Evolutionary conservation across 2,329 filamentous ascomycete species (phyloP).

Genomic region (Chrysosphaeria jannelii): DNA sequence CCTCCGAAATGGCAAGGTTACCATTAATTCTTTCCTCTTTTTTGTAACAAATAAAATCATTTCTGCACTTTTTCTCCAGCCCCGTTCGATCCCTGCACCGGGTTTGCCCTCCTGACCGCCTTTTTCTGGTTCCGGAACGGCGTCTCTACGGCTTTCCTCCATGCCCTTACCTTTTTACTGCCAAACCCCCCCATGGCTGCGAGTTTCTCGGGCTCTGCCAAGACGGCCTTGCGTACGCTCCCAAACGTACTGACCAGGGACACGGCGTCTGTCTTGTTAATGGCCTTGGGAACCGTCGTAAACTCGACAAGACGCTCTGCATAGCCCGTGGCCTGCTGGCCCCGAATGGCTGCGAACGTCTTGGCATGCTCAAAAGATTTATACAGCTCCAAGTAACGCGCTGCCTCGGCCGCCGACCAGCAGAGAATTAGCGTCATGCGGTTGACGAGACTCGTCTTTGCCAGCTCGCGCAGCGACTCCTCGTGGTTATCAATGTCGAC

Average conservation of each 20-base stretch:
- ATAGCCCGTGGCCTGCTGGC: constrained; percentile 58
- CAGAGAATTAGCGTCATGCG: constrained; percentile 76
- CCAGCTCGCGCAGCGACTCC: constrained; percentile 62
- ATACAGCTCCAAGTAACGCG: constrained; percentile 77
- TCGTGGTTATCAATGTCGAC: constrained; percentile 92
- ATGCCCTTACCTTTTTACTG: constrained; percentile 73
- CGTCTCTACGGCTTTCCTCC: constrained; percentile 56
- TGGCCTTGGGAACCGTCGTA: constrained; percentile 59
- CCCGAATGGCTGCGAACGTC: constrained; percentile 45
- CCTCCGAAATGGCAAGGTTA: no score
- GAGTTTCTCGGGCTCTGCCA: constrained; percentile 65
- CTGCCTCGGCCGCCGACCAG: constrained; percentile 84
- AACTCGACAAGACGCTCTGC: constrained; percentile 75
- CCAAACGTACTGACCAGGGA: constrained; percentile 79
- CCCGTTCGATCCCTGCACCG: constrained; percentile 4
- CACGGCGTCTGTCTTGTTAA: constrained; percentile 88
- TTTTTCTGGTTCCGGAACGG: constrained; percentile 46
- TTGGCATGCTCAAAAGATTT: constrained; percentile 74
- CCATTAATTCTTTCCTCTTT: not conserved
- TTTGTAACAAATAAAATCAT: no score
- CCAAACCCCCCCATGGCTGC: constrained; percentile 75
- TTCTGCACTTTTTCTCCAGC: not conserved
- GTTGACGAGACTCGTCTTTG: constrained; percentile 77
- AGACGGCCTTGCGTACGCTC: constrained; percentile 59
- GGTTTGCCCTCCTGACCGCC: constrained; percentile 6